These are phyloP conservation scores for Quercus gilva DNA, from an alignment of 306 rosid genomes.

Conservation along the genomic window DNA sequence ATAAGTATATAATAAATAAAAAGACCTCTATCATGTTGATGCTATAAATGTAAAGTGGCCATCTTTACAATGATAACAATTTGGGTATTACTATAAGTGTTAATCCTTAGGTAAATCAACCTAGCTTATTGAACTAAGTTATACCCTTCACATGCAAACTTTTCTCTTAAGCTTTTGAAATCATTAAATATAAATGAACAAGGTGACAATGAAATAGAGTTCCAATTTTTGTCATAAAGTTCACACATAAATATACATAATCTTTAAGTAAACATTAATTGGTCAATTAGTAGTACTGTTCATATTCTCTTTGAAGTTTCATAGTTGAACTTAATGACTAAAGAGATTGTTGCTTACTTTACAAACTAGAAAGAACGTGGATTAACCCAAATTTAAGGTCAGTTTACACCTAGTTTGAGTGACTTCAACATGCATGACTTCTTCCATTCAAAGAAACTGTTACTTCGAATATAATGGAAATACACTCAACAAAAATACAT, in stretches of 20 bases:
- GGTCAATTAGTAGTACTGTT: no score
- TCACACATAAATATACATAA: neutral
- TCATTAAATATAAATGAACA: neutral
- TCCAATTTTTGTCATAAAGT: neutral
- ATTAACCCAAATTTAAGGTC: slow-evolving; percentile 19
- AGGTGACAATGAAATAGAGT: neutral
- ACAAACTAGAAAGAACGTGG: slow-evolving; percentile 52
- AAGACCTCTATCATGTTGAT: neutral
- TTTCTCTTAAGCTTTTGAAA: neutral
- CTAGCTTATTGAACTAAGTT: neutral
- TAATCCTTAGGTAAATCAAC: neutral
- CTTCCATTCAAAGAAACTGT: slow-evolving; percentile 38
- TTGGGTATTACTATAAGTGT: neutral
- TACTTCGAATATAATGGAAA: slow-evolving; percentile 29
- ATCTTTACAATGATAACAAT: neutral
- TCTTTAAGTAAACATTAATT: neutral
- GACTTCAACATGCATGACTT: slow-evolving; percentile 19
- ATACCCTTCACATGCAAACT: neutral
- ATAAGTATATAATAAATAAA: neutral
- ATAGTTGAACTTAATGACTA: neutral
- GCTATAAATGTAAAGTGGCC: neutral
- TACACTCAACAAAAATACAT: slow-evolving; percentile 23
- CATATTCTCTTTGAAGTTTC: neutral
- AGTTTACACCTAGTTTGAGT: slow-evolving; percentile 28
- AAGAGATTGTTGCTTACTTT: slow-evolving; percentile 27